phyloP scores from a whole-genome alignment of 768 basidiomycete species.

The Tephrocybe sp. region DNA sequence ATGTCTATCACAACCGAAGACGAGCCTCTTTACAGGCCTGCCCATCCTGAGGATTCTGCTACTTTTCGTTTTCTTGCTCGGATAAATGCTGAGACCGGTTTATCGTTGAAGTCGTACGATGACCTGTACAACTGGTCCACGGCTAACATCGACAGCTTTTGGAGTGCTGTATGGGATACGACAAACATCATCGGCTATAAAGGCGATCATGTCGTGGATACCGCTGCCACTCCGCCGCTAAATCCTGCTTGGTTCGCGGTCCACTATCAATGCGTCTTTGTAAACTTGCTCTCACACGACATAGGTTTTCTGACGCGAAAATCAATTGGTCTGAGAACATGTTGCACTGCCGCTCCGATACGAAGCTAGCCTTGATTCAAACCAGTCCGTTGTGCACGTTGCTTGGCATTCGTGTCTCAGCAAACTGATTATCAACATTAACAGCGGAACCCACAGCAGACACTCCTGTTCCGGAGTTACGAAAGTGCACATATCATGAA shows the following conservation, averaged over 20 bases:
- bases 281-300: constrained; percentile 7
- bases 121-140: constrained; percentile 73
- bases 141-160: constrained; percentile 60
- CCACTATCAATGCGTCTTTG: constrained; percentile 7
- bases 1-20: constrained; percentile 17
- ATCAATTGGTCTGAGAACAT: constrained; percentile 87
- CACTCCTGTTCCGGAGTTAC: constrained; percentile 41
- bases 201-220: constrained; percentile 60
- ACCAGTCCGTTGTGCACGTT: constrained; percentile 51
- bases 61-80: constrained; percentile 47
- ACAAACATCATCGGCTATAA: constrained; percentile 62
- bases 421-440: constrained; percentile 15
- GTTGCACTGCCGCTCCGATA: constrained; percentile 54
- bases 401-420: constrained; percentile 8
- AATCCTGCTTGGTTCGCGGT: constrained; percentile 68
- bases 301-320: constrained; percentile 54
- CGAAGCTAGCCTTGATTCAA: constrained; percentile 68
- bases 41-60: constrained; percentile 39
- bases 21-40: constrained; percentile 44
- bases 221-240: constrained; percentile 45
- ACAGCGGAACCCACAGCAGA: constrained; percentile 66
- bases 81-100: constrained; percentile 48
- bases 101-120: constrained; percentile 51
- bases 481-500: constrained; percentile 52
- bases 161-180: constrained; percentile 74